These are phyloP conservation scores for Saccharomyces mikatae DNA, from an alignment of 805 yeast genomes.

Conservation along the genomic window DNA sequence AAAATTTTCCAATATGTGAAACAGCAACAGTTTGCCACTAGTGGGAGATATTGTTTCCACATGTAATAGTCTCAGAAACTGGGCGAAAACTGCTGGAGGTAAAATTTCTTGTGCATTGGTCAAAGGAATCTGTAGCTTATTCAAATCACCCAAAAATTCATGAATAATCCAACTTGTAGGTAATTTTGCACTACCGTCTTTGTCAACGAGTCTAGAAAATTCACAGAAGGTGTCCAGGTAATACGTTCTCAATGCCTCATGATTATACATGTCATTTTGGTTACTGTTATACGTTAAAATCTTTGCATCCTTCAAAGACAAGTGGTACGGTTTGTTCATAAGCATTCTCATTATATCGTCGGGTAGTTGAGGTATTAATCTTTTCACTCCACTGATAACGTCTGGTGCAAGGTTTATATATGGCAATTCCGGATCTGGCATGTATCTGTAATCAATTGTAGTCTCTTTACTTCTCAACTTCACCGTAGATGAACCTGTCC, in stretches of 20 bases:
- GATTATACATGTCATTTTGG: slow-evolving; percentile 20
- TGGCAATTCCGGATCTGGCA: slow-evolving; percentile 91
- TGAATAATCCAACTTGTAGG: slow-evolving; percentile 78
- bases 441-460: slow-evolving; percentile 80
- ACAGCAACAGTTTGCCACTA: slow-evolving; percentile 58
- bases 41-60: slow-evolving; percentile 46
- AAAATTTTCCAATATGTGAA: slow-evolving; percentile 49
- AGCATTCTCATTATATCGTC: slow-evolving; percentile 47
- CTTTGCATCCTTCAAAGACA: slow-evolving; percentile 68
- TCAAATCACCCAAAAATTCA: slow-evolving; percentile 64
- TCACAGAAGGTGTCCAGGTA: slow-evolving; percentile 33
- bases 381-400: slow-evolving; percentile 36
- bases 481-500: slow-evolving; percentile 73
- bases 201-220: slow-evolving; percentile 30
- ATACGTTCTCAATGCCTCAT: slow-evolving; percentile 39
- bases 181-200: slow-evolving; percentile 29
- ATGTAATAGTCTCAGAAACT: slow-evolving; percentile 46
- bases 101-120: slow-evolving; percentile 28
- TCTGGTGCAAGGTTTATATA: slow-evolving; percentile 36
- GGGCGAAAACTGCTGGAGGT: slow-evolving; percentile 41
- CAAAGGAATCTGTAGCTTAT: slow-evolving; percentile 37
- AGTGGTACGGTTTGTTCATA: slow-evolving; percentile 40
- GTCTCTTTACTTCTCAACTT: slow-evolving; percentile 70
- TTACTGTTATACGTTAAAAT: slow-evolving; percentile 47
- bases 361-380: slow-evolving; percentile 50